Evolutionary conservation across 148 eudicot species (phyloP).

Genomic region (Heliamphora exappendiculata): DNA sequence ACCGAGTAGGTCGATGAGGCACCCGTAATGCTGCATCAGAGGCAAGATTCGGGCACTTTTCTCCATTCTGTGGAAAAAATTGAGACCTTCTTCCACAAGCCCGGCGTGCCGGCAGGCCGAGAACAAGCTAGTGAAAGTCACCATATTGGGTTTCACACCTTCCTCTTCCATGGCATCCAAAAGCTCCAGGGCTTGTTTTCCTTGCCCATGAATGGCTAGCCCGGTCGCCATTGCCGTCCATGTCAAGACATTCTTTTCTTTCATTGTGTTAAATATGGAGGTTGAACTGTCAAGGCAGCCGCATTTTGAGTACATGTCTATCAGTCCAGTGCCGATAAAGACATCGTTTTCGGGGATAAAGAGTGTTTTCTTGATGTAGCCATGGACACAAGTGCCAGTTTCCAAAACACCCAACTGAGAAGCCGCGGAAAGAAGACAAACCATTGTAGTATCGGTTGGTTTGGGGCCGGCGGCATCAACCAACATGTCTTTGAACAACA

Average conservation of each 20-base stretch:
- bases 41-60: conserved; percentile 30
- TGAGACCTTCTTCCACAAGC: conserved; percentile 45
- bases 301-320: conserved; percentile 64
- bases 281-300: conserved; percentile 41
- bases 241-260: conserved; percentile 40
- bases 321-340: conserved; percentile 47
- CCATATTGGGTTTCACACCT: conserved; percentile 40
- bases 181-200: conserved; percentile 42
- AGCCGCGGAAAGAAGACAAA: conserved; percentile 50
- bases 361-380: conserved; percentile 36
- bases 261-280: conserved; percentile 30
- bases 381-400: conserved; percentile 48
- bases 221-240: conserved; percentile 64
- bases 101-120: conserved; percentile 59
- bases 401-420: conserved; percentile 38
- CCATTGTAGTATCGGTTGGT: conserved; percentile 40
- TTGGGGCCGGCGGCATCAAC: conserved; percentile 15
- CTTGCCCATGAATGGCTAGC: conserved; percentile 50
- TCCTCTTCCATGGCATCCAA: conserved; percentile 33
- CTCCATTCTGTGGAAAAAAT: conserved; percentile 45
- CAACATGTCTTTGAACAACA: conserved; percentile 39
- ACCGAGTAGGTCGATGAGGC: conserved; percentile 56
- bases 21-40: conserved; percentile 42
- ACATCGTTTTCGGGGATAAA: conserved; percentile 30
- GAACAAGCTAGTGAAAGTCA: conserved; percentile 57